These are phyloP conservation scores for Chlamydomonas incerta DNA, from an alignment of 139 green algal species.

Conservation along the genomic window DNA sequence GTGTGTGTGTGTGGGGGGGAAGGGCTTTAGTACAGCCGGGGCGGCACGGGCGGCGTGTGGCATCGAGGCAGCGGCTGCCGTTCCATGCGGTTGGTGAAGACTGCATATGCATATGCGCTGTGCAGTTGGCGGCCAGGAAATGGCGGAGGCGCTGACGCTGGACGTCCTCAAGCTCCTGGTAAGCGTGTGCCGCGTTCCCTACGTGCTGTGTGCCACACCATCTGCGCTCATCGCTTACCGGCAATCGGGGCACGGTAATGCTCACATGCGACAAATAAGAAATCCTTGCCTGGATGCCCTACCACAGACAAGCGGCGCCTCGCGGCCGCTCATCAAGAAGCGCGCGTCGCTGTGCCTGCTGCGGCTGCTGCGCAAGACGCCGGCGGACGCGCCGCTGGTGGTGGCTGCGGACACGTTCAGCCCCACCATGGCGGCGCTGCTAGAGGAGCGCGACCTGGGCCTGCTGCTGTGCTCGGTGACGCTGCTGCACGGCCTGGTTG, in stretches of 20 bases:
- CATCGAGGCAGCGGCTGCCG: too few species aligned
- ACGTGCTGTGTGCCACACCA: too few species aligned
- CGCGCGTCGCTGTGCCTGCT: slow-evolving; percentile 97
- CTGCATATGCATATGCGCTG: neutral
- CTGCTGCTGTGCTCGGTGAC: slow-evolving; percentile 86
- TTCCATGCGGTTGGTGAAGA: too few species aligned
- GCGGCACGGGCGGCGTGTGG: too few species aligned
- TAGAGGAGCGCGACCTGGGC: slow-evolving; percentile 95
- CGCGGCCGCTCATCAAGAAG: slow-evolving; percentile 93
- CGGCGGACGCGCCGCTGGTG: slow-evolving; percentile 69
- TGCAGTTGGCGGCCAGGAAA: slow-evolving; percentile 96
- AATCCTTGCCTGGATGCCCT: too few species aligned
- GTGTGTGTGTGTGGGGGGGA: too few species aligned
- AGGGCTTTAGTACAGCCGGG: too few species aligned
- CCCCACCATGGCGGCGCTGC: slow-evolving; percentile 70
- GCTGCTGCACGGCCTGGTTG: slow-evolving; percentile 89
- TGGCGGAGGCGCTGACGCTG: slow-evolving; percentile 90
- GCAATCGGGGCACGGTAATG: too few species aligned
- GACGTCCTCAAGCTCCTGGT: slow-evolving; percentile 96
- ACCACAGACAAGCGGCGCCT: slow-evolving; percentile 76
- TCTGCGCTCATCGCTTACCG: too few species aligned
- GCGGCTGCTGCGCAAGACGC: slow-evolving; percentile 92
- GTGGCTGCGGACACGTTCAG: slow-evolving; percentile 70
- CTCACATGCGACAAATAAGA: too few species aligned
- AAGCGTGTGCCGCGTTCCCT: too few species aligned